Conservation (phyloP, 2,329 filamentous ascomycete genomes). For the Monascus ruber region DNA sequence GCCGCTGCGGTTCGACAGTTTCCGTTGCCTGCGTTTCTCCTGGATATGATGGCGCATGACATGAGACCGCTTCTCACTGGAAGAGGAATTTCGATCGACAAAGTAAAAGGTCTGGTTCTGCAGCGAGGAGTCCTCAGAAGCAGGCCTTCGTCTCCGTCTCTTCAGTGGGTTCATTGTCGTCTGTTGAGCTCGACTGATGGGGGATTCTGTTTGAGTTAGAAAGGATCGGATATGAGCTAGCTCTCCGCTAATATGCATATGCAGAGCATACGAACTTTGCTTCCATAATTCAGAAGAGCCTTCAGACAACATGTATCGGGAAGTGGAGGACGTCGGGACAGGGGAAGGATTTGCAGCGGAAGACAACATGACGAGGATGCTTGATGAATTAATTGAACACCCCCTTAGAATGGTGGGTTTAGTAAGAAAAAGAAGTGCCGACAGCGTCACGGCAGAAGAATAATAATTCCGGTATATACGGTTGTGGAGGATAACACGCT, state of each 20-base stretch:
- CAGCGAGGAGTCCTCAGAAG: slow-evolving; percentile 8
- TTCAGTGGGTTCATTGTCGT: slow-evolving; percentile 10
- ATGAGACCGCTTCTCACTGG: slow-evolving; percentile 32
- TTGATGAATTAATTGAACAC: too few relatives aligned
- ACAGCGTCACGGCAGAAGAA: too few relatives aligned
- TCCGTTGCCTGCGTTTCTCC: slow-evolving; percentile 25
- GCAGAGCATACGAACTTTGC: slow-evolving; percentile 11
- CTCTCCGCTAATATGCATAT: background rate
- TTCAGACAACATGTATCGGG: slow-evolving; percentile 2
- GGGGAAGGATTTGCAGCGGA: slow-evolving; percentile 7
- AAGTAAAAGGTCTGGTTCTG: slow-evolving; percentile 29
- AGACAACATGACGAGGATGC: slow-evolving; percentile 1
- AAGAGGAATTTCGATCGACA: slow-evolving; percentile 29
- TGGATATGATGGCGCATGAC: slow-evolving; percentile 36
- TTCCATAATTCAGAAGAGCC: slow-evolving; percentile 5
- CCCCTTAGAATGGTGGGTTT: too few relatives aligned
- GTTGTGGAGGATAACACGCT: too few relatives aligned
- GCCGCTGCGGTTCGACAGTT: slow-evolving; percentile 12
- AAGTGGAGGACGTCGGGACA: background rate
- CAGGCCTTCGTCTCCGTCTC: slow-evolving; percentile 16
- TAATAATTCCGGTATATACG: too few relatives aligned
- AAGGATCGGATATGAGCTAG: background rate
- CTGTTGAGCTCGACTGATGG: slow-evolving; percentile 8
- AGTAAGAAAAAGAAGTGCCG: too few relatives aligned
- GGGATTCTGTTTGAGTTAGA: slow-evolving; percentile 6